These are phyloP conservation scores for Starmerella khaoyaiensis DNA, from an alignment of 805 yeast species.

Conservation along the genomic window DNA sequence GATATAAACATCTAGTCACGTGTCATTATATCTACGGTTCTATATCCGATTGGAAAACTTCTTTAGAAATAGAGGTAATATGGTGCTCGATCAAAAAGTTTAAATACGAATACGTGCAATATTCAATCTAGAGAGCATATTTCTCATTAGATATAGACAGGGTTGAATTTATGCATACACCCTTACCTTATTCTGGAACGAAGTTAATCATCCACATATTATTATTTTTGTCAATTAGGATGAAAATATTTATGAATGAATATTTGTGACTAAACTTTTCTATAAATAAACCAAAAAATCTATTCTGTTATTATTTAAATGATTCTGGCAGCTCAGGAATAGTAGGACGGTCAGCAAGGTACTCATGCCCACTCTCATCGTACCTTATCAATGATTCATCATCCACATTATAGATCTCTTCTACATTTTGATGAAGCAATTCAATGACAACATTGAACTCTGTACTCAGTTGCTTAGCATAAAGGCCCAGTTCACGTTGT, in stretches of 20 bases:
- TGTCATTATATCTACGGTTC: no score
- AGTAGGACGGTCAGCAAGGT: conserved; percentile 36
- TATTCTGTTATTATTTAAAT: conserved; percentile 1
- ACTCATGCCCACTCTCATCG: conserved; percentile 78
- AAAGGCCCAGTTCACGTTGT: conserved; percentile 58
- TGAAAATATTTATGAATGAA: not conserved
- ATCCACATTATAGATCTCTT: conserved; percentile 67
- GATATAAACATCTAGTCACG: no score
- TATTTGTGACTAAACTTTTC: not conserved
- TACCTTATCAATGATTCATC: conserved; percentile 80
- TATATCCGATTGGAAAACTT: no score
- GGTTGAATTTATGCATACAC: no score
- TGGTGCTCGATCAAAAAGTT: no score
- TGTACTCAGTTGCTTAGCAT: conserved; percentile 70
- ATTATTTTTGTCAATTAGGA: not conserved
- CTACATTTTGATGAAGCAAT: conserved; percentile 46
- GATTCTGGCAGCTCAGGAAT: conserved; percentile 15
- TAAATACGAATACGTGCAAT: no score
- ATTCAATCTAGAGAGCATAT: no score
- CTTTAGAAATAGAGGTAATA: no score
- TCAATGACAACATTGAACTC: conserved; percentile 45
- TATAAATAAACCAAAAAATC: not conserved
- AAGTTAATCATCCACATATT: no score
- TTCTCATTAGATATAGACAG: no score
- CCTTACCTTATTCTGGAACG: no score